Conservation (phyloP, 2,329 filamentous ascomycete species). For the Xylariales sp. region DNA sequence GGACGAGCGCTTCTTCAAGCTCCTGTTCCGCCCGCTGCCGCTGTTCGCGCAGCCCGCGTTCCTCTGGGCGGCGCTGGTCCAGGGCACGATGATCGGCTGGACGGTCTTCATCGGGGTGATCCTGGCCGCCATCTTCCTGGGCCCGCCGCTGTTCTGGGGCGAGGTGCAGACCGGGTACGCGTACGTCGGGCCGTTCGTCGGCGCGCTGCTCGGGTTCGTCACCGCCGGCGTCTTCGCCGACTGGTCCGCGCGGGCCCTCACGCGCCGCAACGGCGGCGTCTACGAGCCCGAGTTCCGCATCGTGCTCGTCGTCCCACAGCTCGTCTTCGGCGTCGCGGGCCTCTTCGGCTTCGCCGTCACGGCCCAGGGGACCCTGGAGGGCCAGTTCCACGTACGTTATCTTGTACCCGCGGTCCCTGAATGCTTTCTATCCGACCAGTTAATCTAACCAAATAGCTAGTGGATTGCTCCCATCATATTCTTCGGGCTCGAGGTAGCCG, state of each 20-base stretch:
- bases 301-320: constrained; percentile 82
- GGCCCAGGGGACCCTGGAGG: constrained; percentile 65
- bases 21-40: constrained; percentile 79
- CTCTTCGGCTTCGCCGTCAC: constrained; percentile 88
- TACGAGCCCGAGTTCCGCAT: constrained; percentile 95
- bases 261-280: constrained; percentile 78
- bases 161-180: constrained; percentile 87
- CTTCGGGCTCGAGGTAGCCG: constrained; percentile 84
- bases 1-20: constrained; percentile 75
- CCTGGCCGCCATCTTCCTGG: constrained; percentile 83
- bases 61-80: constrained; percentile 81
- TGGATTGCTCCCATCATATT: constrained; percentile 84
- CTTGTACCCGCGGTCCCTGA: background rate
- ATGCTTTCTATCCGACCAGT: background rate
- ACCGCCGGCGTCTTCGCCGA: constrained; percentile 82
- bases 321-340: constrained; percentile 80
- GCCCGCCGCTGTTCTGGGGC: constrained; percentile 82
- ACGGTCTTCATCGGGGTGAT: constrained; percentile 92
- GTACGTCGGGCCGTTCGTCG: constrained; percentile 87
- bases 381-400: constrained; percentile 62
- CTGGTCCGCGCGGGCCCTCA: constrained; percentile 75
- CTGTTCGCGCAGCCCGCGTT: constrained; percentile 88
- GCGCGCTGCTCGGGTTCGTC: constrained; percentile 80
- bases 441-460: constrained; percentile 19
- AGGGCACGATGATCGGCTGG: constrained; percentile 94